Base-by-base conservation (phyloP, 1,284 basidiomycete genomes). In the Marasmius fiardii region DNA sequence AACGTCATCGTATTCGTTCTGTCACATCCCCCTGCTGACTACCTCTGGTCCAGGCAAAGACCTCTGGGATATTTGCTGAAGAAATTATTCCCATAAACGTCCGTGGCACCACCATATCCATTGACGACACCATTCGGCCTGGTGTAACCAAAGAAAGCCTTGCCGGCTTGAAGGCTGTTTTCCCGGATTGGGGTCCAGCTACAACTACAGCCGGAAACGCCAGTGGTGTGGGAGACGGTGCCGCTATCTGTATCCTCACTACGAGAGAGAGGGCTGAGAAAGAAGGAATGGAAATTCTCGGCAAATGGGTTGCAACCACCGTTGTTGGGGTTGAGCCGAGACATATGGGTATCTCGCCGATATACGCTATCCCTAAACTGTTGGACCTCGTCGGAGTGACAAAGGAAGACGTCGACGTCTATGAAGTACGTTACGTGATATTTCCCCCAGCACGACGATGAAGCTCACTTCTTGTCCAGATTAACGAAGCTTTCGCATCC, bases 151-250 rank as follows among this genome's bases (percentile, higher is more conserved):
- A 74, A 26, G 86, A 92, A 60, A 81, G 81, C 1, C 79, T 94
- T 11, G 71, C 80, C 8, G 77, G 77, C 53, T 75, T 93, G 52
- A 90, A 88, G 62, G 78, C 91, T 4, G 89, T 80, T 3, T 93
- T 93, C 66, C 85, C 88, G 7, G 76, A 92, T 54, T 94, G 92
- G 88, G 90, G 88, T 14, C 75, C 82, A 33, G 72, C 78, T 4
- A 79, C 83, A 3, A 93, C 91, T 0, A 95, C 93, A 64, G 85
- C 93, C 48, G 91, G 90, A 20, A 98, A 98, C 70, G 93, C 95
- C 0, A 95, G 93, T 60, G 95, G 95, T 56, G 83, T 98, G 31
- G 94, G 94, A 10, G 96, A 99, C 69, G 96, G 96, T 54, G 96
- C 95, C 31, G 96, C 93, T 7, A 74, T 96, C 18, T 92, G 93